phyloP scores from a whole-genome alignment of 306 rosid species.

The Inga leiocalycina region DNA sequence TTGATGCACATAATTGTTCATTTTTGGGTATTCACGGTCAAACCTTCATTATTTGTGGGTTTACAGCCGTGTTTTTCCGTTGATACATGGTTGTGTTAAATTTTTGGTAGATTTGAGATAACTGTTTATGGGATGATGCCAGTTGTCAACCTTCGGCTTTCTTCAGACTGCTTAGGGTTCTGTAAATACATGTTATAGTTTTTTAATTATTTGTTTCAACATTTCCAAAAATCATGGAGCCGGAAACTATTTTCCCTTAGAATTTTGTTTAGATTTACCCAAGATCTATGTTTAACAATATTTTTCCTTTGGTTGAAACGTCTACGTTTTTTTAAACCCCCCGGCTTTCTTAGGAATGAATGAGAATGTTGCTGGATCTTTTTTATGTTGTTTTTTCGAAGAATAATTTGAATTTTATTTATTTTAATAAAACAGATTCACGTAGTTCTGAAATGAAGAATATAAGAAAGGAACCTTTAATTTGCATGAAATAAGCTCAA shows the following conservation, averaged over 20 bases:
- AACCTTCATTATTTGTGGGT: background rate
- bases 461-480: background rate
- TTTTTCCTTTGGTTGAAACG: background rate
- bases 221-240: background rate
- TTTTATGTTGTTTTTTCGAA: background rate
- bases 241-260: background rate
- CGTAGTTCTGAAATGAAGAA: background rate
- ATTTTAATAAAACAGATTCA: background rate
- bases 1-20: background rate
- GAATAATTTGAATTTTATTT: background rate
- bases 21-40: background rate
- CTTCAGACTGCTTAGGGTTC: constrained; percentile 22
- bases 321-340: background rate
- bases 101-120: background rate
- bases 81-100: background rate
- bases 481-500: background rate
- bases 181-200: background rate
- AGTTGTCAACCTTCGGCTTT: background rate
- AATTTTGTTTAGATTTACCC: background rate
- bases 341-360: background rate
- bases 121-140: background rate
- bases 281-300: background rate
- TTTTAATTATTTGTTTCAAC: background rate
- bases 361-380: background rate
- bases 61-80: background rate